A percentile compares a stretch with the other conserved stretches of the same genome.
phyloP scores from a whole-genome alignment of 495 filamentous ascomycete genomes.

The Neurospora africana region DNA sequence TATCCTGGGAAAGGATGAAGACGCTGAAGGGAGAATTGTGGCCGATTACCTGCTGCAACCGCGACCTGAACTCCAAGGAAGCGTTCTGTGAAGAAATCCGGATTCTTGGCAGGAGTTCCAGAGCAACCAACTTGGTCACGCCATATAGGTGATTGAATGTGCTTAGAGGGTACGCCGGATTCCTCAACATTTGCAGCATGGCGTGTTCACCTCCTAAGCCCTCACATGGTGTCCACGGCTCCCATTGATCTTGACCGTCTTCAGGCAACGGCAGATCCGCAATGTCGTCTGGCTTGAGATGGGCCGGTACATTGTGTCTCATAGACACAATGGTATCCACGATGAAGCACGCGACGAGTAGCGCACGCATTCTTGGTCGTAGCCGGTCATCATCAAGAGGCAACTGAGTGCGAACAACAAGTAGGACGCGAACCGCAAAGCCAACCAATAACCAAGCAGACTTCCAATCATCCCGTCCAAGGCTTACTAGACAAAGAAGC shows the following conservation, averaged over 20 bases:
- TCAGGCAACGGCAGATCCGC: conserved; percentile 39
- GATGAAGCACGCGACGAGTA: conserved; percentile 53
- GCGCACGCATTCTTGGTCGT: conserved; percentile 34
- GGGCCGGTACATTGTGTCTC: conserved; percentile 41
- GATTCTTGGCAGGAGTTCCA: not conserved
- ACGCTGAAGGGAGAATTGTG: conserved; percentile 8
- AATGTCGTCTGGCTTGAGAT: conserved; percentile 41
- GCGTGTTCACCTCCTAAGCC: conserved; percentile 23
- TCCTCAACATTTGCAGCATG: conserved; percentile 31
- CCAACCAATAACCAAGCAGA: conserved; percentile 54
- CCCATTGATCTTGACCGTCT: conserved; percentile 64
- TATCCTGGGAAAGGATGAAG: conserved; percentile 1
- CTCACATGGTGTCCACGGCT: conserved; percentile 51
- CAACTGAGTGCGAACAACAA: conserved; percentile 33
- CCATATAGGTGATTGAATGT: conserved; percentile 49
- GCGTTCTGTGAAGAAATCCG: not conserved
- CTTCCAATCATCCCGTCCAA: conserved; percentile 42
- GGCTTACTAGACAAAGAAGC: conserved; percentile 48
- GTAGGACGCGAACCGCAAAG: conserved; percentile 47
- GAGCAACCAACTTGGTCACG: conserved; percentile 8
- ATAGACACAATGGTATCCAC: conserved; percentile 55
- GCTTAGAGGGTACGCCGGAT: conserved; percentile 47
- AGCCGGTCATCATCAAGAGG: conserved; percentile 19
- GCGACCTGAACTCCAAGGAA: not conserved
- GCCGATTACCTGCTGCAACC: conserved; percentile 8